Evolutionary conservation across 192 early-diverging fungal genomes (phyloP), one percentile per base, ranked within the genome.

Genomic region (Backusella psychrophila): DNA sequence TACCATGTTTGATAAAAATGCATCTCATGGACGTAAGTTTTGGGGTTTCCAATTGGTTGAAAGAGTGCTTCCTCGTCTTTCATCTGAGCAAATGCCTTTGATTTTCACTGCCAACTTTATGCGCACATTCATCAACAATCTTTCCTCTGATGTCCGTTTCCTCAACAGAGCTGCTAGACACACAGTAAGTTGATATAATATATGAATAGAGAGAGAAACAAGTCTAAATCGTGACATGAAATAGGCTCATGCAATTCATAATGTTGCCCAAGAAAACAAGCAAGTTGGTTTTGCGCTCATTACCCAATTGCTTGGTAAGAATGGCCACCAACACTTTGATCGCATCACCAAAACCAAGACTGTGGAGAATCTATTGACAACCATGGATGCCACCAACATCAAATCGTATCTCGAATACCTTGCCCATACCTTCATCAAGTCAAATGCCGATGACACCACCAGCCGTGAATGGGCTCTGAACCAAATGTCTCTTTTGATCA

Each of bases 31-130:
- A 79, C 91, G 94, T 76, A 95, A 93, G 81, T 95, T 89, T 85
- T 91, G 96, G 89, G 96, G 95, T 59, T 94, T 97, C 84, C 90
- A 94, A 70, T 78, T 97, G 26, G 90, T 98, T 56, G 89, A 93
- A 71, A 88, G 85, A 73, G 81, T 89, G n/a, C 82, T 95, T 36
- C 86, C 86, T 2, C 81, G 76, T 23, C 75, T 92, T 15, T 72
- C 86, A 0, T 66, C 83, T 31, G 85, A 88, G 5, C 87, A 94
- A 59, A 85, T 94, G 66, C 83, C 89, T 6, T 85, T 89, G 68
- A 73, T 96, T 39, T 93, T 96, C 77, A 93, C 96, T 63, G 89
- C 88, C 26, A 92, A 95, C 81, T 90, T 98, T 63, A 90, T 98
- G 86, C 91, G 93, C 21, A 89, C 88, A 29, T 87, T 99, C 73